Conservation (phyloP, 208 protist species). For the Trypanosoma cruzi region DNA sequence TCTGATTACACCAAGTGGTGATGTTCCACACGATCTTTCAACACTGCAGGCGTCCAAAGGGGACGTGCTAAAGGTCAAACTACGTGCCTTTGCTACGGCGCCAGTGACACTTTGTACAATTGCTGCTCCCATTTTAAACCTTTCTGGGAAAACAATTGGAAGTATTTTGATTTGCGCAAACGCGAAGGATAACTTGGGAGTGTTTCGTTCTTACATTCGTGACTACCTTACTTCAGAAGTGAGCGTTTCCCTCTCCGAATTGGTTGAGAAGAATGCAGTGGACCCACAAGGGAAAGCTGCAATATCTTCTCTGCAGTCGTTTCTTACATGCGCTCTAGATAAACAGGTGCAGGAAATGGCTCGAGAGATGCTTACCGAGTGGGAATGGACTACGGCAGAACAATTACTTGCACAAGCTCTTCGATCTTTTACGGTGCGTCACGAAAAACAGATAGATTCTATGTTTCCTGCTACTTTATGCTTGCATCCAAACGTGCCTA, state of each 20-base stretch:
- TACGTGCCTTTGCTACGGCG: slow-evolving; percentile 73
- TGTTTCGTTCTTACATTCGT: slow-evolving; percentile 81
- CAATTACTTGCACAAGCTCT: slow-evolving; percentile 74
- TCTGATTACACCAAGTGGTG: slow-evolving; percentile 59
- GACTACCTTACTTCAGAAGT: slow-evolving; percentile 74
- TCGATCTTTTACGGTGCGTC: slow-evolving; percentile 34
- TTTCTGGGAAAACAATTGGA: slow-evolving; percentile 54
- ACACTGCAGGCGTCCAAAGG: slow-evolving; percentile 40
- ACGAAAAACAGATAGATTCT: slow-evolving; percentile 62
- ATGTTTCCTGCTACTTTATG: slow-evolving; percentile 78
- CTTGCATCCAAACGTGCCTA: slow-evolving; percentile 66
- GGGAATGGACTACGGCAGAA: slow-evolving; percentile 91
- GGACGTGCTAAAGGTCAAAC: slow-evolving; percentile 74
- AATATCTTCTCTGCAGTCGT: slow-evolving; percentile 41
- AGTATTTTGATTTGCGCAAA: slow-evolving; percentile 89
- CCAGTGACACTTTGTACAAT: slow-evolving; percentile 79
- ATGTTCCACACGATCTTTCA: slow-evolving; percentile 28
- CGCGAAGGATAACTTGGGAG: slow-evolving; percentile 76
- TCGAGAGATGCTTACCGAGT: slow-evolving; percentile 81
- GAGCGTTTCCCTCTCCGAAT: slow-evolving; percentile 40
- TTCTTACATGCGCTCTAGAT: slow-evolving; percentile 51
- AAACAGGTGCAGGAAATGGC: slow-evolving; percentile 66
- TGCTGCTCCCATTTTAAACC: slow-evolving; percentile 68
- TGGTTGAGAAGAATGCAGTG: slow-evolving; percentile 37
- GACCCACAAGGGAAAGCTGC: not conserved